Evolutionary conservation across 2,329 filamentous ascomycete species (phyloP).

Genomic region (Aspergillus quadrilineatus): DNA sequence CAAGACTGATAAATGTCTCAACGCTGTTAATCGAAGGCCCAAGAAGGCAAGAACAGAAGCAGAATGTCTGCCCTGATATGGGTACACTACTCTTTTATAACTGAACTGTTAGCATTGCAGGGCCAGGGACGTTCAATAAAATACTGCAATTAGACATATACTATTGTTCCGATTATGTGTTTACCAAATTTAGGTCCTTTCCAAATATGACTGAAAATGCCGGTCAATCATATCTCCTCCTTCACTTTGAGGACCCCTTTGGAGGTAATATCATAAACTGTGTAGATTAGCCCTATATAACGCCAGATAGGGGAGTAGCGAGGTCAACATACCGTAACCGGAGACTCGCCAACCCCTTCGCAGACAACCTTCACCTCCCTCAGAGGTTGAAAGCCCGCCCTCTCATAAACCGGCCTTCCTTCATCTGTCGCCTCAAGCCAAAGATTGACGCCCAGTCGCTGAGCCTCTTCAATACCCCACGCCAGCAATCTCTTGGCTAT

Average conservation of each 20-base stretch:
- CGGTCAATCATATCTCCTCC: not conserved
- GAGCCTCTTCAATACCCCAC: constrained; percentile 6
- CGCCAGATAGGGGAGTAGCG: not conserved
- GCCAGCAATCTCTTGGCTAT: constrained; percentile 3
- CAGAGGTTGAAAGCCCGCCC: constrained; percentile 20
- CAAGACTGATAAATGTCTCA: too few species aligned
- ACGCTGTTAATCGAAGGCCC: too few species aligned
- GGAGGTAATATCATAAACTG: constrained; percentile 8
- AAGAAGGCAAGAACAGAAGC: too few species aligned
- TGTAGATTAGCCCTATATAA: not conserved
- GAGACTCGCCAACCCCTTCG: not conserved
- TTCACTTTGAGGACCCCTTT: constrained; percentile 10
- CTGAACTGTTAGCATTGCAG: too few species aligned
- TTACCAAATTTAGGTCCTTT: not conserved
- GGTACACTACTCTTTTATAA: too few species aligned
- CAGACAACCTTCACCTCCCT: not conserved
- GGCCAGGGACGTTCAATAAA: too few species aligned
- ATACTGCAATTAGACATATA: too few species aligned
- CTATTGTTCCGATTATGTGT: too few species aligned
- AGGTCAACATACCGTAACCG: not conserved
- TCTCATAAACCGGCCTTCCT: constrained; percentile 12
- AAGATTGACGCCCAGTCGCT: not conserved
- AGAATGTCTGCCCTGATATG: too few species aligned
- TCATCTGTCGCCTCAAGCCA: constrained; percentile 15
- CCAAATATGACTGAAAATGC: not conserved